These are phyloP conservation scores for Fonsecaea pedrosoi DNA, from an alignment of 2,329 filamentous ascomycete species.

Conservation along the genomic window DNA sequence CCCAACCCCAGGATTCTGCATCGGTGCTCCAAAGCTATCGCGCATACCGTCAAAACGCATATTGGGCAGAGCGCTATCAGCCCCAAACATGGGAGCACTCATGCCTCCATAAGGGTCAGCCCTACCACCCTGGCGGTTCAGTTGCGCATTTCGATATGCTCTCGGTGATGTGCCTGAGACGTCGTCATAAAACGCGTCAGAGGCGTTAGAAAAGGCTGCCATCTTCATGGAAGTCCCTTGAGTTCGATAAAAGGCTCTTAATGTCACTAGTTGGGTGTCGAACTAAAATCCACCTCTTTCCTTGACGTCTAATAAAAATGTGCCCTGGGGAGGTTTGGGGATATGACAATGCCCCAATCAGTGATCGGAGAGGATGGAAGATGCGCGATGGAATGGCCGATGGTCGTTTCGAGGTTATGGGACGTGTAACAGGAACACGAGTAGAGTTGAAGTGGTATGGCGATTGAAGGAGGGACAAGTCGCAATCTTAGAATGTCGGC, in stretches of 20 bases:
- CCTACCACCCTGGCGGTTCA: conserved; percentile 67
- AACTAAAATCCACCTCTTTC: neutral
- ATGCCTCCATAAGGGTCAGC: conserved; percentile 76
- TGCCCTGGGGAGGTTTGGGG: neutral
- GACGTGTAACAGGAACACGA: conserved; percentile 1
- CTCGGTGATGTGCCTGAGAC: conserved; percentile 74
- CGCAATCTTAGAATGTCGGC: conserved; percentile 17
- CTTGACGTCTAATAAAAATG: neutral
- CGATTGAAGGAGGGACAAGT: conserved; percentile 18
- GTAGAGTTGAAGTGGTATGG: neutral
- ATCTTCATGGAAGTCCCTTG: neutral
- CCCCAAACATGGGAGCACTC: conserved; percentile 70
- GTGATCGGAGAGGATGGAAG: neutral
- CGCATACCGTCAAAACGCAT: conserved; percentile 65
- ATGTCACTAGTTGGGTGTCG: neutral
- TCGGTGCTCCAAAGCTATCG: conserved; percentile 47
- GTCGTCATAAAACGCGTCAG: conserved; percentile 77
- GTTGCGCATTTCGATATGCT: conserved; percentile 70
- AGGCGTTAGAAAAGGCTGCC: conserved; percentile 36
- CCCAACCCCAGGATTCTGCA: conserved; percentile 61
- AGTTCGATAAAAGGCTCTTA: neutral
- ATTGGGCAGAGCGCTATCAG: conserved; percentile 65
- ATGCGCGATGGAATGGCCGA: neutral
- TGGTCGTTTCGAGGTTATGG: conserved; percentile 1
- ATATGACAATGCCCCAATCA: neutral